Evolutionary conservation across 805 yeast species (phyloP).

Genomic region (Diddensiella transvaalensis): DNA sequence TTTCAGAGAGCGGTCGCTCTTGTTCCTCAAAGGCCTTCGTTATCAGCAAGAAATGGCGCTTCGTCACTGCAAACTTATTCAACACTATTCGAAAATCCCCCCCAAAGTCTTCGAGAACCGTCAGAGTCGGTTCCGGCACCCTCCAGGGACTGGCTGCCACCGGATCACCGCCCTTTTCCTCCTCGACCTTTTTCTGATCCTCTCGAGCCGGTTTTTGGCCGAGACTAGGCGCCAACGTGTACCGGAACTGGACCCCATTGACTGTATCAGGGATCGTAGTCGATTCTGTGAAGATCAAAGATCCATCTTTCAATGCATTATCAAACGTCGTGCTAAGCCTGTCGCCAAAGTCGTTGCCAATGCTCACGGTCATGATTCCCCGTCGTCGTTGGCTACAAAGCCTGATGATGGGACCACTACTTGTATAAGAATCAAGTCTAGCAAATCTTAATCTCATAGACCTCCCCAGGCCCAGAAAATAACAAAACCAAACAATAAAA

Average conservation of each 20-base stretch:
- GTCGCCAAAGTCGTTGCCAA: not conserved
- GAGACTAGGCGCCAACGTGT: slow-evolving; percentile 37
- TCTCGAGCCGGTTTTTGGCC: slow-evolving; percentile 31
- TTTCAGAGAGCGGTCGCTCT: slow-evolving; percentile 62
- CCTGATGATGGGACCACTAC: too few relatives aligned
- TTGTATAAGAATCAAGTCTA: too few relatives aligned
- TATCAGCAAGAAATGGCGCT: slow-evolving; percentile 73
- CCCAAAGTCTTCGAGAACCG: slow-evolving; percentile 52
- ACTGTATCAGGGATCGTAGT: slow-evolving; percentile 35
- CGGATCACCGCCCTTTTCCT: not conserved
- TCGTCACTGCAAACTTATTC: slow-evolving; percentile 83
- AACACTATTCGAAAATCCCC: slow-evolving; percentile 59
- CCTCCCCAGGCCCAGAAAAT: too few relatives aligned
- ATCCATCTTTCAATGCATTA: slow-evolving; percentile 44
- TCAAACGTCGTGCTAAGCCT: slow-evolving; percentile 22
- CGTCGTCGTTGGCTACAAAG: too few relatives aligned
- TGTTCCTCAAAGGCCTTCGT: slow-evolving; percentile 75
- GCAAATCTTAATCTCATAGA: too few relatives aligned
- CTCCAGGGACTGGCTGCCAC: slow-evolving; percentile 59
- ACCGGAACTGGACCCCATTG: slow-evolving; percentile 31
- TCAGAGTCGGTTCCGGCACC: slow-evolving; percentile 71
- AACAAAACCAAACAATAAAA: too few relatives aligned
- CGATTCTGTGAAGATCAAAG: slow-evolving; percentile 52
- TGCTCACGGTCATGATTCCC: too few relatives aligned
- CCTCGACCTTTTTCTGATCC: slow-evolving; percentile 10